Percentiles rank a stretch among this genome's conserved stretches.
phyloP scores from a whole-genome alignment of 352 stramenopile species.

The Phytophthora hybrid region DNA sequence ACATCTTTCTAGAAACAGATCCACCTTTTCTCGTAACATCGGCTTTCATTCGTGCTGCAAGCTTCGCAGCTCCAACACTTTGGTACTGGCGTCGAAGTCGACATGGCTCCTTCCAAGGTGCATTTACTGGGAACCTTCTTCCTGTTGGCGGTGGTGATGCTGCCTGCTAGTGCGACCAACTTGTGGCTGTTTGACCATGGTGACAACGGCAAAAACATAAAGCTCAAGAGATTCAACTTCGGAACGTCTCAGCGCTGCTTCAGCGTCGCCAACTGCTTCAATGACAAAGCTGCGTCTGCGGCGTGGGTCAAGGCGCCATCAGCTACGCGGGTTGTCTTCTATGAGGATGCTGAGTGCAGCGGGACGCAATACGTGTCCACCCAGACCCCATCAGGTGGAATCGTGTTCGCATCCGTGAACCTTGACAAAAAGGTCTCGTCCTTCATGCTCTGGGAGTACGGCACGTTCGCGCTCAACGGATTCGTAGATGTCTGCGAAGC shows the following conservation, averaged over 20 bases:
- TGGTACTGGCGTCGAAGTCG: not conserved
- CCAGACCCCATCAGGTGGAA: slow-evolving; percentile 12
- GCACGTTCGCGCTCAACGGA: slow-evolving; percentile 13
- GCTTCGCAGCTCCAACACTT: not conserved
- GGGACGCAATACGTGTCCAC: slow-evolving; percentile 19
- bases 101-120: not conserved
- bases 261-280: slow-evolving; percentile 33
- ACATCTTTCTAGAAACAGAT: not conserved
- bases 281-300: slow-evolving; percentile 31
- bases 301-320: slow-evolving; percentile 32
- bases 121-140: not conserved
- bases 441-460: slow-evolving; percentile 43
- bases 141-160: slow-evolving; percentile 5
- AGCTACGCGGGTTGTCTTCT: slow-evolving; percentile 31
- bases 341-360: slow-evolving; percentile 26
- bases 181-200: slow-evolving; percentile 34
- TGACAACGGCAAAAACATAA: slow-evolving; percentile 33
- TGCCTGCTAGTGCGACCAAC: slow-evolving; percentile 15
- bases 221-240: slow-evolving; percentile 39
- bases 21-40: no score
- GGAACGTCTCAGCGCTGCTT: slow-evolving; percentile 34
- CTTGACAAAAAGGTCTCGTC: slow-evolving; percentile 43
- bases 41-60: no score
- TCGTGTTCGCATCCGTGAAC: slow-evolving; percentile 24
- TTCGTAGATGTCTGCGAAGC: slow-evolving; percentile 33